Conservation (phyloP, 2,329 filamentous ascomycete genomes). For the Didymella arachidicola region DNA sequence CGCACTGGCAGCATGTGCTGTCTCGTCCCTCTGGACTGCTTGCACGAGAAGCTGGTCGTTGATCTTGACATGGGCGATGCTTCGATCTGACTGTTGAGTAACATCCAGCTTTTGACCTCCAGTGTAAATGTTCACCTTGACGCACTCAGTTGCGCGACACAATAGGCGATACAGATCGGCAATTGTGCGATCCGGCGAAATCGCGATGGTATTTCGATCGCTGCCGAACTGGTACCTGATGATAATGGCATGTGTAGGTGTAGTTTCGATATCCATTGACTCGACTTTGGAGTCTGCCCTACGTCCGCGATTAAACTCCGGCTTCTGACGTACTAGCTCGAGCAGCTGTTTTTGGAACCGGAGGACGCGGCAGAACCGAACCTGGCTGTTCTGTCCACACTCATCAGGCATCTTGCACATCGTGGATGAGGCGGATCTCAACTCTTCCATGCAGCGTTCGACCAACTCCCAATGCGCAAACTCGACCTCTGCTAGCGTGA, state of each 20-base stretch:
- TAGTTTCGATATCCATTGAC: conserved; percentile 53
- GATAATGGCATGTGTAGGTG: conserved; percentile 70
- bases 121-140: conserved; percentile 76
- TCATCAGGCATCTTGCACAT: conserved; percentile 19
- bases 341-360: conserved; percentile 48
- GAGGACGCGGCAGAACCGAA: conserved; percentile 44
- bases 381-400: conserved; percentile 29
- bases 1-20: conserved; percentile 30
- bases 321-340: conserved; percentile 38
- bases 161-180: conserved; percentile 73
- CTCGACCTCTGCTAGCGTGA: conserved; percentile 58
- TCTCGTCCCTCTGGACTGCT: conserved; percentile 39
- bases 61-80: conserved; percentile 65
- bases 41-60: conserved; percentile 43
- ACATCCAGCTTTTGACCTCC: conserved; percentile 72
- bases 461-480: conserved; percentile 74
- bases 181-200: conserved; percentile 75
- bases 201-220: conserved; percentile 67
- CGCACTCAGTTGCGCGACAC: conserved; percentile 74
- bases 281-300: conserved; percentile 49
- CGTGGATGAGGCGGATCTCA: conserved; percentile 29
- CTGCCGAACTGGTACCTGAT: conserved; percentile 75
- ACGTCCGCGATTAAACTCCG: conserved; percentile 42
- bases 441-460: conserved; percentile 75
- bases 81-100: conserved; percentile 62